phyloP scores from a whole-genome alignment of 305 asterid species.

The Solanum aculeatissimum region DNA sequence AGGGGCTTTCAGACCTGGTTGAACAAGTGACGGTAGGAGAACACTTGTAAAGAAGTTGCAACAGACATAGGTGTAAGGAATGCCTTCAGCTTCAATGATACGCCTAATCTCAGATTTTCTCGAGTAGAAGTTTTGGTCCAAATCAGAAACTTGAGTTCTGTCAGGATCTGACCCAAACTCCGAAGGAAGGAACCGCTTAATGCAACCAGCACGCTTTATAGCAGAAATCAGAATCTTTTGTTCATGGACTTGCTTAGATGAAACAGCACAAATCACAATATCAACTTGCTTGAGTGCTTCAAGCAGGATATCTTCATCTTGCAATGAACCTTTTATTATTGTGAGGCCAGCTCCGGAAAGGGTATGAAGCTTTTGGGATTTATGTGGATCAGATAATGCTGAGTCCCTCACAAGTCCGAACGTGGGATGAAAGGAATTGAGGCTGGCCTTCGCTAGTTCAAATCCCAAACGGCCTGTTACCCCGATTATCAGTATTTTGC shows the following conservation, averaged over 20 bases:
- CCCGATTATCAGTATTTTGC: conserved; percentile 68
- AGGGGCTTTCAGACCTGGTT: conserved; percentile 58
- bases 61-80: conserved; percentile 71
- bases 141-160: conserved; percentile 42
- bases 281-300: conserved; percentile 64
- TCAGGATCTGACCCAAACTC: conserved; percentile 89
- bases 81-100: conserved; percentile 59
- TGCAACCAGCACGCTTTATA: conserved; percentile 59
- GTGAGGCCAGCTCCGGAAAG: conserved; percentile 47
- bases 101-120: conserved; percentile 80
- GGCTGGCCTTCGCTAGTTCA: conserved; percentile 69
- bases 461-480: conserved; percentile 76
- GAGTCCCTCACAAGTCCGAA: conserved; percentile 72
- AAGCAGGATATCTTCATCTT: conserved; percentile 46
- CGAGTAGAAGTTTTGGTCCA: conserved; percentile 64
- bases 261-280: conserved; percentile 68
- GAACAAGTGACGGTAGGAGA: conserved; percentile 78
- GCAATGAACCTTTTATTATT: conserved; percentile 68
- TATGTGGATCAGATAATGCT: conserved; percentile 51
- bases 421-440: conserved; percentile 57
- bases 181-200: conserved; percentile 88
- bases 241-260: conserved; percentile 49
- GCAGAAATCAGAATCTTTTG: conserved; percentile 72
- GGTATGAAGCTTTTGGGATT: conserved; percentile 33
- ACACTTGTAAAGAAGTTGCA: conserved; percentile 76